Evolutionary conservation across 2,329 filamentous ascomycete species (phyloP).

Genomic region (Phyllosticta paracitricarpa): DNA sequence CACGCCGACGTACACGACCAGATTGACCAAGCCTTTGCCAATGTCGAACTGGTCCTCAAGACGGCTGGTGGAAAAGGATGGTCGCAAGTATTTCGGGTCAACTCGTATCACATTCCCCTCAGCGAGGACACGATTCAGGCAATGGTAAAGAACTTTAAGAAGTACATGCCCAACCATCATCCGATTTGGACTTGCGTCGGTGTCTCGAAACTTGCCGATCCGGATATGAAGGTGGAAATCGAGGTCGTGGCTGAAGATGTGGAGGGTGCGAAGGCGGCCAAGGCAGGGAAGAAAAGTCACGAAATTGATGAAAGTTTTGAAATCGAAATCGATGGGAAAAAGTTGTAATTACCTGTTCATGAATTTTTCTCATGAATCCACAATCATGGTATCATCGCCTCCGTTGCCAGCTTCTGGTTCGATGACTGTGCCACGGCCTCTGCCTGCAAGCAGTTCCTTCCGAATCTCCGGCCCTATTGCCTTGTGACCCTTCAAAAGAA

Average conservation of each 20-base stretch:
- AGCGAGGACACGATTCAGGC: conserved; percentile 15
- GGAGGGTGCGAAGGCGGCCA: not conserved
- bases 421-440: conserved; percentile 67
- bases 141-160: conserved; percentile 17
- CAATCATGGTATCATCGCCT: conserved; percentile 79
- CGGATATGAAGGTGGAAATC: conserved; percentile 32
- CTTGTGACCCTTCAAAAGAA: conserved; percentile 75
- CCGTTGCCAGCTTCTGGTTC: conserved; percentile 55
- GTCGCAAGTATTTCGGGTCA: conserved; percentile 39
- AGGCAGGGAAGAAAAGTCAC: not conserved
- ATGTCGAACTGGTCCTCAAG: conserved; percentile 43
- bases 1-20: conserved; percentile 18
- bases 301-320: not conserved
- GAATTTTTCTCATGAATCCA: conserved; percentile 2
- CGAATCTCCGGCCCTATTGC: conserved; percentile 86
- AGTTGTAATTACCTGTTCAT: not conserved
- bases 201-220: conserved; percentile 16
- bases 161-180: conserved; percentile 18
- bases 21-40: conserved; percentile 41
- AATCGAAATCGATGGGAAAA: not conserved
- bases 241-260: conserved; percentile 16
- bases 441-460: conserved; percentile 75
- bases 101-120: conserved; percentile 17
- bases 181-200: conserved; percentile 19
- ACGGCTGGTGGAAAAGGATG: conserved; percentile 47